phyloP scores from a whole-genome alignment of 805 yeast genomes.

The Spathaspora girioi region DNA sequence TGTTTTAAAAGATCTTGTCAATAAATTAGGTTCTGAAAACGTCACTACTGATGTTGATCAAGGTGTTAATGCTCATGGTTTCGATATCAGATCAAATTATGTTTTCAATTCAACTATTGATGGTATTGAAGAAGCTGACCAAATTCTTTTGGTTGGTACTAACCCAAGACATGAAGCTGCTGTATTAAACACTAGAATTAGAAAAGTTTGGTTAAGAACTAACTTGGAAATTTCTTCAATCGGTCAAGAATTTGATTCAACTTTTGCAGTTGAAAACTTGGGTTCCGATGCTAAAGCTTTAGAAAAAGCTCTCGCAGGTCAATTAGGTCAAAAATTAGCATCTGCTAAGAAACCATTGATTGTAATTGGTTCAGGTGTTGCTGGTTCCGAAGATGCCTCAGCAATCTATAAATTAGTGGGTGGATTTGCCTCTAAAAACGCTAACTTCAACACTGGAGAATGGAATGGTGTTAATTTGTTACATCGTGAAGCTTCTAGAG shows the following conservation, averaged over 20 bases:
- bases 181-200: slow-evolving; percentile 76
- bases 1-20: slow-evolving; percentile 74
- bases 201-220: slow-evolving; percentile 74
- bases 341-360: slow-evolving; percentile 72
- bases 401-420: slow-evolving; percentile 59
- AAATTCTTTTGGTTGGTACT: slow-evolving; percentile 74
- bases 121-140: slow-evolving; percentile 82
- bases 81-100: slow-evolving; percentile 75
- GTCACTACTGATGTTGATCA: slow-evolving; percentile 65
- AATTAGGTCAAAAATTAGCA: slow-evolving; percentile 63
- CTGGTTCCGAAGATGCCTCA: slow-evolving; percentile 61
- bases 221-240: slow-evolving; percentile 65
- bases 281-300: slow-evolving; percentile 61
- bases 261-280: slow-evolving; percentile 60
- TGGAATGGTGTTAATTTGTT: slow-evolving; percentile 83
- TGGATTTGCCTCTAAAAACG: slow-evolving; percentile 52
- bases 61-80: slow-evolving; percentile 58
- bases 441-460: slow-evolving; percentile 59
- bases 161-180: slow-evolving; percentile 91
- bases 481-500: slow-evolving; percentile 85
- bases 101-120: slow-evolving; percentile 74
- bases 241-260: slow-evolving; percentile 76
- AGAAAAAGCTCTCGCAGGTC: slow-evolving; percentile 59
- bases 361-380: slow-evolving; percentile 76
- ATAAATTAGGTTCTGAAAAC: slow-evolving; percentile 78